Evolutionary conservation across 73 alveolate genomes (phyloP), one percentile per base, ranked within the genome.

Genomic region (Paramecium biaurelia): DNA sequence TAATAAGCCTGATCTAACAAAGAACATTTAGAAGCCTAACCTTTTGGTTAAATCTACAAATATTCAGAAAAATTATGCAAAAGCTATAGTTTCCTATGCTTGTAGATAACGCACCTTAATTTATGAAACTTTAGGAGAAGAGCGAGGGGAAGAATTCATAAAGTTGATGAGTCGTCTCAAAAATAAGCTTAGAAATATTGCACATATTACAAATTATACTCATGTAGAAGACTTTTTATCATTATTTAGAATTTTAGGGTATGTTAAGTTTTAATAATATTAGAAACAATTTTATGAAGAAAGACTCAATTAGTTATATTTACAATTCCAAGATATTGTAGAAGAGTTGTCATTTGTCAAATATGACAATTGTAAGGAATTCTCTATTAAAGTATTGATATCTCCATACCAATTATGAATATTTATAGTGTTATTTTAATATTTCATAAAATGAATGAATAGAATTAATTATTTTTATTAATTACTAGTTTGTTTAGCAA

Each of bases 51-150:
- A 79, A 47, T 79, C 90, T 8, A 79, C 90, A 8, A 79, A 79
- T 63, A 47, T 79, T 14, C 42, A 79, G 24, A 79, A 79, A 20
- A 79, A 79, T 47, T 79, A 43, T 47, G 90, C 90, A 0, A 79
- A 79, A 23, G 90, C 90, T 12, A 79, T 79, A 24, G 76, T 79
- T 4, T 79, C 42, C 1, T 79, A 43, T 79, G 72, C 72, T 43
- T 79, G 70, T 9, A 15, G 74, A 5, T 24, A 79, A 41, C 8
- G 90, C 7, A 18, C 34, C 2, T 5, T 41, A 21, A 30, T 79
- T 8, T 23, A 11, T 24, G 20, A 45, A 24, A 43, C 7, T 12
- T 8, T 79, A n/a, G 90, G 90, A 9, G 49, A 42, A 42, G 24
- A 79, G 7, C 8, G 56, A 8, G 86, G 59, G 6, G 20, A 21